phyloP scores from a whole-genome alignment of 2,329 filamentous ascomycete genomes.

The Rhexocercosporidium sp. region DNA sequence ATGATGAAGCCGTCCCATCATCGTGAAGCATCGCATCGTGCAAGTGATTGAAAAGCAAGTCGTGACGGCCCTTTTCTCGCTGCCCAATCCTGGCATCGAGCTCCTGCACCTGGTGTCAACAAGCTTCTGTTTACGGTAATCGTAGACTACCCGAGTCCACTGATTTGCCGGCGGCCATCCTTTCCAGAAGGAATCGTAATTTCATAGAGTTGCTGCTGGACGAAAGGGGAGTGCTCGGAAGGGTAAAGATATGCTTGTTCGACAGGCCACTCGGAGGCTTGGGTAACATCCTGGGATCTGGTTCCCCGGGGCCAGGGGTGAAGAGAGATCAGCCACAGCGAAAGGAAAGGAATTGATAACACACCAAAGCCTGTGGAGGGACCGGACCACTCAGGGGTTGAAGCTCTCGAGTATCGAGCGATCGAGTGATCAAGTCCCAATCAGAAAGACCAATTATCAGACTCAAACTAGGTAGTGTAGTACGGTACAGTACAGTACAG shows the following conservation, averaged over 20 bases:
- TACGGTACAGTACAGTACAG: no score
- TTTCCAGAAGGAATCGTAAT: neutral
- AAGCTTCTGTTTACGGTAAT: no score
- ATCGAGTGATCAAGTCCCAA: slow-evolving; percentile 4
- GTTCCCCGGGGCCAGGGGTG: no score
- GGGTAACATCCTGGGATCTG: neutral
- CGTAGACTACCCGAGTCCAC: no score
- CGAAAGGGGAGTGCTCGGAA: neutral
- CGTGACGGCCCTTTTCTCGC: neutral
- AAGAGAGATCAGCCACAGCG: neutral
- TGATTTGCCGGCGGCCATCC: no score
- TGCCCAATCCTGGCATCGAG: neutral
- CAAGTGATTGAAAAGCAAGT: neutral
- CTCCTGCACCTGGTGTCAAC: no score
- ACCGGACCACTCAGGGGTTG: neutral
- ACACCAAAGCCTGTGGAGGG: neutral
- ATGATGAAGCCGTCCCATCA: neutral
- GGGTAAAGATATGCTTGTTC: slow-evolving; percentile 1
- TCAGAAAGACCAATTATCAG: neutral
- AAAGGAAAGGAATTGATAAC: neutral
- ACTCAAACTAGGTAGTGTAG: no score
- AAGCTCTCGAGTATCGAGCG: no score
- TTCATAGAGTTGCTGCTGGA: neutral
- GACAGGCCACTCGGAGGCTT: neutral
- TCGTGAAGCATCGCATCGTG: neutral